phyloP scores from a whole-genome alignment of 2,329 filamentous ascomycete genomes.

The Byssothecium circinans region DNA sequence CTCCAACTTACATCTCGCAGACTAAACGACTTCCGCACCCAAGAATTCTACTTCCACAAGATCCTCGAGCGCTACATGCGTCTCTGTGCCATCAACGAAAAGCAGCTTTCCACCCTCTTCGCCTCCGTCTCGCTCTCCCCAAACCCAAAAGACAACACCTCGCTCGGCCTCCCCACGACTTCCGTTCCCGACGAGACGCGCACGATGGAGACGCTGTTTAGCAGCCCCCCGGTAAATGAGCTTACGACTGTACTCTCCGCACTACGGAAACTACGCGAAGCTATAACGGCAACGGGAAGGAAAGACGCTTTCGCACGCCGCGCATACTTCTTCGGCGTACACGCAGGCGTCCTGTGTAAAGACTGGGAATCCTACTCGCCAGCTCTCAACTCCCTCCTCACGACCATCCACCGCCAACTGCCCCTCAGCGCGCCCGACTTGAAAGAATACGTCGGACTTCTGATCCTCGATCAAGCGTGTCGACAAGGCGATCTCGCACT shows the following conservation, averaged over 20 bases:
- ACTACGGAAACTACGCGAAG: slow-evolving; percentile 89
- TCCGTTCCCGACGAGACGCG: slow-evolving; percentile 14
- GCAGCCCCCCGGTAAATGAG: slow-evolving; percentile 51
- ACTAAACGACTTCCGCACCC: slow-evolving; percentile 67
- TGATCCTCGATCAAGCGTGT: slow-evolving; percentile 86
- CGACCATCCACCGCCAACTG: slow-evolving; percentile 65
- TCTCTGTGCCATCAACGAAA: slow-evolving; percentile 77
- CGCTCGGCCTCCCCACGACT: slow-evolving; percentile 15
- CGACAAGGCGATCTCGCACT: slow-evolving; percentile 73
- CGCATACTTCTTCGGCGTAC: slow-evolving; percentile 88
- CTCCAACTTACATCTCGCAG: slow-evolving; percentile 26
- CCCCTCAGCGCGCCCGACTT: slow-evolving; percentile 72
- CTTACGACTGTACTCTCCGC: slow-evolving; percentile 77
- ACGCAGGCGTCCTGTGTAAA: slow-evolving; percentile 76
- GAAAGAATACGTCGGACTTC: slow-evolving; percentile 76
- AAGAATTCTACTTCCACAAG: slow-evolving; percentile 83
- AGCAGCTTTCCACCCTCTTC: slow-evolving; percentile 75
- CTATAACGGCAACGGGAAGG: slow-evolving; percentile 76
- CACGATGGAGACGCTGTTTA: slow-evolving; percentile 26
- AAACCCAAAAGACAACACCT: slow-evolving; percentile 14
- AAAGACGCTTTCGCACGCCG: slow-evolving; percentile 81
- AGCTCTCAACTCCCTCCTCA: slow-evolving; percentile 77
- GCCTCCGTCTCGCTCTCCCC: slow-evolving; percentile 57
- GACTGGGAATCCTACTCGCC: slow-evolving; percentile 90
- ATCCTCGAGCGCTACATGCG: slow-evolving; percentile 88